These are phyloP conservation scores for Rhynchospora pubera DNA, from an alignment of 176 grass and related monocot genomes.

Conservation along the genomic window DNA sequence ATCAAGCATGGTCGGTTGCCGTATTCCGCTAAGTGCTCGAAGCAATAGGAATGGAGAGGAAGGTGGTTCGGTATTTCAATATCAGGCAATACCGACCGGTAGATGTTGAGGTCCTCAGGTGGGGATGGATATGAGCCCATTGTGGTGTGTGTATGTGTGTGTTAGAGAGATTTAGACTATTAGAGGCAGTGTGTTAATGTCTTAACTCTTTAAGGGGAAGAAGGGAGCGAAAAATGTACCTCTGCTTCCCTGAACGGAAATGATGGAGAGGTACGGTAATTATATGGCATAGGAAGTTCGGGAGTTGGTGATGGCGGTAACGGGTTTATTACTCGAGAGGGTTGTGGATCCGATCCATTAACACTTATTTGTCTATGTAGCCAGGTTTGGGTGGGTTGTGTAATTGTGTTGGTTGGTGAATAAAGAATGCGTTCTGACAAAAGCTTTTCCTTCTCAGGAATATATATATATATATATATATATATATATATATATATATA, in stretches of 20 bases:
- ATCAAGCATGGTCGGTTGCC: conserved; percentile 56
- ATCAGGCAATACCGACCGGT: conserved; percentile 81
- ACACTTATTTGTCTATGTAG: not conserved
- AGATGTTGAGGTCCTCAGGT: conserved; percentile 29
- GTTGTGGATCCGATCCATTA: not conserved
- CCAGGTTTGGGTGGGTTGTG: not conserved
- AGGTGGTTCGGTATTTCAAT: conserved; percentile 69
- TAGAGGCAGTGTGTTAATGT: not conserved
- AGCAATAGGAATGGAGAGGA: conserved; percentile 82
- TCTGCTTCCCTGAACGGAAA: conserved; percentile 26
- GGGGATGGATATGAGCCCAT: conserved; percentile 54
- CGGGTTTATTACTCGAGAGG: not conserved
- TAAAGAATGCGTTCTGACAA: not conserved
- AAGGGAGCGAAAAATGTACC: conserved; percentile 13
- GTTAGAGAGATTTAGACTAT: not conserved
- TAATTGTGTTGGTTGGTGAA: not conserved
- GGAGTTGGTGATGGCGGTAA: conserved; percentile 23
- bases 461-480: too few species aligned
- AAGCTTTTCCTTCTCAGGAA: not conserved
- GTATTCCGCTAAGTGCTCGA: conserved; percentile 29
- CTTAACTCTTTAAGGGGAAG: not conserved
- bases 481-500: too few species aligned
- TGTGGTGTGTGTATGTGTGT: not conserved
- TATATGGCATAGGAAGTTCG: conserved; percentile 9
- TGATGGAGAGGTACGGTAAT: not conserved